Evolutionary conservation across 1,284 basidiomycete species (phyloP), one percentile per base, ranked within the genome.

Genomic region (Apiotrichum brassicae): DNA sequence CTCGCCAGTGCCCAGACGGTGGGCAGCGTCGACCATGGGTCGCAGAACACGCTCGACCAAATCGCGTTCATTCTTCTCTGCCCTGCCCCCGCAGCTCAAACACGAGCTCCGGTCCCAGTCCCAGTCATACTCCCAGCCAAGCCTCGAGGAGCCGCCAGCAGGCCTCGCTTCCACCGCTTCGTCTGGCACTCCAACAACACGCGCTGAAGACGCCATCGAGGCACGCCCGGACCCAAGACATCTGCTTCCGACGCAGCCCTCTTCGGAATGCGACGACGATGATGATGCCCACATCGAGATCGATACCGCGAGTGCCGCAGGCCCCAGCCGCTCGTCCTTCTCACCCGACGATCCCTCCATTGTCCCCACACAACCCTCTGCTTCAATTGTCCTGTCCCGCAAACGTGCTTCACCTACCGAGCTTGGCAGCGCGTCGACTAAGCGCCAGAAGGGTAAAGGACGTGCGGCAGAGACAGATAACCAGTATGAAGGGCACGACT

Each of bases 11-110:
- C n/a, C n/a, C n/a, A n/a, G 28, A 30, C 28, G 28, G 28, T 30
- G 28, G 28, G 5, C 20, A 12, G 8, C 40, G 34, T 7, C 28
- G 12, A 43, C 35, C 6, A 43, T 43, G 41, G 28, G 32, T 26
- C 32, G 16, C 30, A 45, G 23, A n/a, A 20, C 42, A 25, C 20
- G 14, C 28, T 36, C 44, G 13, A 18, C 18, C 26, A 37, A 43
- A 20, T 51, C 53, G 13, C 49, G 55, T 11, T 70, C 68, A 11
- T 44, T 72, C 32, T 70, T 72, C 48, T 51, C 62, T 7, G 61
- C 65, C 4, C 61, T 72, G 2, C 68, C 70, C 0, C 43, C 46
- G 24, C 64, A 66, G 4, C 58, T 71, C 19, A 63, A 59, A 32
- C 48, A 51, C 9, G 46, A 60, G 3, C 56, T 72, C 24, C 61